Evolutionary conservation across 2,329 filamentous ascomycete species (phyloP).

Genomic region (Periconia sp.): DNA sequence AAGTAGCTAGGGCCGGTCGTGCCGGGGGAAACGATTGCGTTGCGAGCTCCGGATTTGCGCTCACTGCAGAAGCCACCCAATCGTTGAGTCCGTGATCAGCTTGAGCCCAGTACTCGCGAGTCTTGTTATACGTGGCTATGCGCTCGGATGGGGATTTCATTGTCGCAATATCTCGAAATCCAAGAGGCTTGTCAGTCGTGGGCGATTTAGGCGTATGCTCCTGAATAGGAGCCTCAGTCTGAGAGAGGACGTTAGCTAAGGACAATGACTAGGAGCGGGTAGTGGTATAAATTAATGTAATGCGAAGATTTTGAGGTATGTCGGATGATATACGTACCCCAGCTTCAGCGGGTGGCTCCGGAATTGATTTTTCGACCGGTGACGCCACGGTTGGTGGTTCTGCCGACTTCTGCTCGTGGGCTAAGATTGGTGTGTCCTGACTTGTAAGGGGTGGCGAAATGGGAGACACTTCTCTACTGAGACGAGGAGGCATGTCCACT

Average conservation of each 20-base stretch:
- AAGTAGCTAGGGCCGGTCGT: slow-evolving; percentile 36
- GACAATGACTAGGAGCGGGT: slow-evolving; percentile 1
- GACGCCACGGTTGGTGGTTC: slow-evolving; percentile 10
- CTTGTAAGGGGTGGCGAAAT: slow-evolving; percentile 7
- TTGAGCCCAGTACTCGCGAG: slow-evolving; percentile 71
- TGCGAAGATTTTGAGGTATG: too few relatives aligned
- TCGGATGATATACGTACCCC: too few relatives aligned
- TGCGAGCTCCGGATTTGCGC: slow-evolving; percentile 60
- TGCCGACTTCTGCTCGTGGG: slow-evolving; percentile 12
- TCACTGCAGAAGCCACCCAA: slow-evolving; percentile 61
- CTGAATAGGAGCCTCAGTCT: slow-evolving; percentile 8
- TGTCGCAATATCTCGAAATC: slow-evolving; percentile 79
- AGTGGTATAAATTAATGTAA: too few relatives aligned
- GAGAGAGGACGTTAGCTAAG: too few relatives aligned
- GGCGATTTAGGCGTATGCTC: slow-evolving; percentile 28
- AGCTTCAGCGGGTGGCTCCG: slow-evolving; percentile 16
- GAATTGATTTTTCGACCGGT: slow-evolving; percentile 8
- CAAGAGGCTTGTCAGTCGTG: slow-evolving; percentile 49
- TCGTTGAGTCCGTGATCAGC: slow-evolving; percentile 76
- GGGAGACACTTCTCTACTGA: slow-evolving; percentile 28
- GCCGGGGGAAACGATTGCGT: slow-evolving; percentile 26
- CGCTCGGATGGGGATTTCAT: slow-evolving; percentile 70
- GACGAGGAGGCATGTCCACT: slow-evolving; percentile 44
- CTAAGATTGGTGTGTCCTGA: slow-evolving; percentile 14
- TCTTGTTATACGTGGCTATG: slow-evolving; percentile 75